Evolutionary conservation across 495 filamentous ascomycete species (phyloP), one percentile per base, ranked within the genome.

Genomic region (Lasiosphaeria miniovina): DNA sequence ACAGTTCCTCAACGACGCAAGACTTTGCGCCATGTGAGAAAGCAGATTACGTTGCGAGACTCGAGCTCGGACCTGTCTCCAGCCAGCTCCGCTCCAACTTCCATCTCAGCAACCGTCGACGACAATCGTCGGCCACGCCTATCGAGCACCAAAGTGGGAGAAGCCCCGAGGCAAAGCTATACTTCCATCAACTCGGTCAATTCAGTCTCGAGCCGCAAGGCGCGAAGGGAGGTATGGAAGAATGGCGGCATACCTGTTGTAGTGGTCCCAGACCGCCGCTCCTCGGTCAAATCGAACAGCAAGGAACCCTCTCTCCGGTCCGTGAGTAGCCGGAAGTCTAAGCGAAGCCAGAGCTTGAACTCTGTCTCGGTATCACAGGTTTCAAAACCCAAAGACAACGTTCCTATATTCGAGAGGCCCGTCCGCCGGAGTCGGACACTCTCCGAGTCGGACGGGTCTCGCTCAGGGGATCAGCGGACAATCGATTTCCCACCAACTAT

Each of bases 1-100:
- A 75, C 77, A 4, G 77, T 80, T 4, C 84, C 82, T 46, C 77
- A 75, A 57, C 79, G 82, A 50, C 75, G 75, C 12, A 80, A 82
- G 62, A 85, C 81, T 33, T 74, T 93, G 56, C 84, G 89, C 51
- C 89, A 91, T 68, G 84, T 83, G 31, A 85, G 83, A 63, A 91
- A 91, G 58, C 75, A 79, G 51, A 67, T 65, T 8, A 65, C 69
- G 8, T 67, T 84, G 49, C 72, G 82, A 17, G 77, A 86, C 71
- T 75, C 79, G 54, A 67, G 82, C 74, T 70, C 76, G 70, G 71
- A 88, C 68, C 69, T 85, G 15, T 79, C 80, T n/a, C 71, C 85
- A 10, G 74, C 76, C 34, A 80, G 73, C 57, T 78, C 76, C 10
- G 70, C 69, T 40, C 70, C 70, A 3, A 73, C 69, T 8, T 73